These are phyloP conservation scores for Cardamine chenopodiifolia DNA, from an alignment of 345 rosid species.

Conservation along the genomic window DNA sequence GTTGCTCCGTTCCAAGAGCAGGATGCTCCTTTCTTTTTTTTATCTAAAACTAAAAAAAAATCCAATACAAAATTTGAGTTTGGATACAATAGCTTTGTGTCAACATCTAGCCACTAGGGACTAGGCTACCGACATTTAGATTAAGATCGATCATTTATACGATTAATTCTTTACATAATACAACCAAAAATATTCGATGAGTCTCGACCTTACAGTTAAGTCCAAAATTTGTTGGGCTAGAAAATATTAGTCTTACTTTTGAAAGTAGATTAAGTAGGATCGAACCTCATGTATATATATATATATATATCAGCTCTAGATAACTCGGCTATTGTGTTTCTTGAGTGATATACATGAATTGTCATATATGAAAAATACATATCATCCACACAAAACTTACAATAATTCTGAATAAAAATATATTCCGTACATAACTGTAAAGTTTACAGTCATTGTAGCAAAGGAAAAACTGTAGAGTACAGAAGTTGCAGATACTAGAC, in stretches of 20 bases:
- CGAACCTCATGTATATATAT: too few relatives aligned
- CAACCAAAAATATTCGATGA: background rate
- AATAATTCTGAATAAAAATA: background rate
- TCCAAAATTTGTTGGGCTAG: background rate
- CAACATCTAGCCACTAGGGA: background rate
- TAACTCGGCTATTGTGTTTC: background rate
- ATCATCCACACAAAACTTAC: background rate
- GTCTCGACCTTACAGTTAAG: background rate
- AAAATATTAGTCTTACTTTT: background rate
- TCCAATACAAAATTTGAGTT: background rate
- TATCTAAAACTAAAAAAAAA: background rate
- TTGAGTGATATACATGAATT: too few relatives aligned
- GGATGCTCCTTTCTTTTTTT: background rate
- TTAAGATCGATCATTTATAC: background rate
- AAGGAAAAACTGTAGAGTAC: conserved; percentile 16
- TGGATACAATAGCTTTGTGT: background rate
- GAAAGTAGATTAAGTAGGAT: background rate
- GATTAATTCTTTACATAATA: background rate
- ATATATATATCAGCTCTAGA: background rate
- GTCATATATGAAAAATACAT: background rate
- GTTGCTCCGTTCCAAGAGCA: background rate
- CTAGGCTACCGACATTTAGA: background rate
- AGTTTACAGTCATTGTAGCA: conserved; percentile 20
- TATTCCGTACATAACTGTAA: background rate
- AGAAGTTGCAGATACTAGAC: conserved; percentile 19